Base-by-base conservation (phyloP, 495 filamentous ascomycete species). In the Patellaria atrata region DNA sequence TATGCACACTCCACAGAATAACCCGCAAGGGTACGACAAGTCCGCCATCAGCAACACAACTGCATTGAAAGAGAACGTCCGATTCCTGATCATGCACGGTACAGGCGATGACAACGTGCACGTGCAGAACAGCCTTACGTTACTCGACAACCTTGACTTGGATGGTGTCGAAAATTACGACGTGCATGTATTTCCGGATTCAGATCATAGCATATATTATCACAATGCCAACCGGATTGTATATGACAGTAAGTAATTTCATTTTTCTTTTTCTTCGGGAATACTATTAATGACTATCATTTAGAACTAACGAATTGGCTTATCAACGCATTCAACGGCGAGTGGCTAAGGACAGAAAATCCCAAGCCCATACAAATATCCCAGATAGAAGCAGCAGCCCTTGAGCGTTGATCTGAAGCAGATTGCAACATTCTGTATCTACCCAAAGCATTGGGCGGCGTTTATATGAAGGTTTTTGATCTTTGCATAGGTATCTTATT, bases 81-180 rank as follows among this genome's bases (percentile, higher is more conserved):
- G 87, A 17, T 97, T 96, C 56, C 57, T 96, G 15, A 55, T 97
- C 38, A 93, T 94, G 81, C 89, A 97, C 49, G 89, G 89, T 38
- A 69, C 84, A 10, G 78, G 81, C 3, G 89, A 97, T 46, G 89
- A 97, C 57, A 97, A 97, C 45, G 89, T 97, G 5, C 89, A 97
- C 55, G 67, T 93, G 55, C 89, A 97, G 56, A 96, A 92, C 52
- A 77, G 83, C 1, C 64, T 94, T 32, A 78, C 73, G 3, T 57
- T 97, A 43, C 57, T 96, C 28, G 89, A 97, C 56, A 77, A 77
- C 47, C 63, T 97, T 26, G 84, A 97, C 58, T 51, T 94, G 39
- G 75, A 62, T 2, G 72, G 71, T 18, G 71, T 96, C 2, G 79
- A 92, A 58, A 97, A 97, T 54, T 97, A 94, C 43, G 89, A 97